A percentile compares a stretch with the other conserved stretches of the same genome.
Conservation (phyloP, 2,329 filamentous ascomycete species). For the Trichophyton simii region DNA sequence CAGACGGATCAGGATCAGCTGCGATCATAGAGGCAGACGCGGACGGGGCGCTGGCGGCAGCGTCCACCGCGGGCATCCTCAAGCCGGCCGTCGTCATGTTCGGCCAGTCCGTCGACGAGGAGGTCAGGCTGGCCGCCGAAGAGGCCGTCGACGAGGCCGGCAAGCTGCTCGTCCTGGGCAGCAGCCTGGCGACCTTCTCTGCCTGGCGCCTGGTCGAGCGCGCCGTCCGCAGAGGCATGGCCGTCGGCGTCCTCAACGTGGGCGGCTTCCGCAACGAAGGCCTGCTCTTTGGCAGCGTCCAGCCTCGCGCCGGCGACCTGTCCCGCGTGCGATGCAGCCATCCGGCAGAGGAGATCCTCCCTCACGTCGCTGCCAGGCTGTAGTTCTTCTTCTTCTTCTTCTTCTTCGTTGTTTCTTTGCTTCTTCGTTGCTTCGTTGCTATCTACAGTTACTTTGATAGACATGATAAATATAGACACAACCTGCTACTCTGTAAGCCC, state of each 20-base stretch:
- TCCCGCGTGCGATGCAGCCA: constrained; percentile 32
- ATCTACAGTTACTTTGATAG: not conserved
- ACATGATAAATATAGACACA: not conserved
- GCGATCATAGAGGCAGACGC: constrained; percentile 55
- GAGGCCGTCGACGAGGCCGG: constrained; percentile 64
- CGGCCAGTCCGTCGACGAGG: constrained; percentile 65
- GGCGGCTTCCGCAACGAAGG: constrained; percentile 38
- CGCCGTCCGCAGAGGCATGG: constrained; percentile 69
- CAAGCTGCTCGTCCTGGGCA: constrained; percentile 68
- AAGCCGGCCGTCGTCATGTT: constrained; percentile 97
- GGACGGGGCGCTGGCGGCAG: constrained; percentile 64
- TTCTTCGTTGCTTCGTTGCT: not conserved
- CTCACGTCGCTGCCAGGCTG: constrained; percentile 24
- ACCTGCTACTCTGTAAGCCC: not conserved
- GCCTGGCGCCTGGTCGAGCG: constrained; percentile 81
- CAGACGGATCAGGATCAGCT: constrained; percentile 45
- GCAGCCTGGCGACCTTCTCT: constrained; percentile 85
- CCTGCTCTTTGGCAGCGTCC: constrained; percentile 26
- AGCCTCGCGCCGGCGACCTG: constrained; percentile 10
- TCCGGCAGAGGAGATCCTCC: constrained; percentile 31
- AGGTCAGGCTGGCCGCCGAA: constrained; percentile 65
- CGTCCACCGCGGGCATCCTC: constrained; percentile 61
- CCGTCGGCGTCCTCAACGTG: constrained; percentile 77
- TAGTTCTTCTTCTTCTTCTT: not conserved
- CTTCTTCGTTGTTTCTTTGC: too few species aligned